Evolutionary conservation across 2,329 filamentous ascomycete genomes (phyloP), one percentile per base, ranked within the genome.

Genomic region (Aspergillus clavatus): DNA sequence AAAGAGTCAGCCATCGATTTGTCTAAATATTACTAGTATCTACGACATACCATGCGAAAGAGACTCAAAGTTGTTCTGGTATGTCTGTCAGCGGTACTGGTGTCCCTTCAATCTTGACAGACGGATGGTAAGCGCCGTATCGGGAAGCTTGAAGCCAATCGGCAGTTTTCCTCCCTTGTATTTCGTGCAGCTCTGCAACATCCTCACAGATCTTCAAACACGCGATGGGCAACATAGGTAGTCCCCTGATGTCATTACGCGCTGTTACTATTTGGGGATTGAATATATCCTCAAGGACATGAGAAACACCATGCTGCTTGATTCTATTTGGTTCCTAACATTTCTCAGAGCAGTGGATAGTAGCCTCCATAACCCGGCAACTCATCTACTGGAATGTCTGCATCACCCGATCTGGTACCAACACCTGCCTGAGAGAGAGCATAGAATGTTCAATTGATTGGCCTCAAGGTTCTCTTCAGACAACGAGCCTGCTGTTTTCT

Each of bases 231-330:
- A 21, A 11, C 12, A 35, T 35, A 8, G 14, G 29, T 33, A 29
- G 12, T 11, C 16, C 31, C 18, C 4, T 8, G 18, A 35, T 14
- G 26, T 43, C 26, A 29, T 8, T 57, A 57, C 35, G 53, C 54
- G 54, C 53, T 35, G 49, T 38, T 51, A 31, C 54, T 52, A 57
- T 55, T 54, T 54, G 29, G 19, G 42, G 53, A 19, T 18, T 18
- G 18, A 35, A 5, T 3, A 19, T 35, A 22, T n/a, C n/a, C 16
- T 24, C 21, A 16, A 6, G 26, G 26, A 38, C 10, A 23, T 39
- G 36, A 28, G 16, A 38, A 22, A 41, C 35, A 46, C 45, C 49
- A 51, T 50, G 44, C 46, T 46, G 12, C 40, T 19, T 12, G 31
- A n/a, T 11, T 38, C 31, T 19, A 24, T 22, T 27, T 24, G 23